These are phyloP conservation scores for Nyssa sinensis DNA, from an alignment of 148 eudicot genomes.

Conservation along the genomic window DNA sequence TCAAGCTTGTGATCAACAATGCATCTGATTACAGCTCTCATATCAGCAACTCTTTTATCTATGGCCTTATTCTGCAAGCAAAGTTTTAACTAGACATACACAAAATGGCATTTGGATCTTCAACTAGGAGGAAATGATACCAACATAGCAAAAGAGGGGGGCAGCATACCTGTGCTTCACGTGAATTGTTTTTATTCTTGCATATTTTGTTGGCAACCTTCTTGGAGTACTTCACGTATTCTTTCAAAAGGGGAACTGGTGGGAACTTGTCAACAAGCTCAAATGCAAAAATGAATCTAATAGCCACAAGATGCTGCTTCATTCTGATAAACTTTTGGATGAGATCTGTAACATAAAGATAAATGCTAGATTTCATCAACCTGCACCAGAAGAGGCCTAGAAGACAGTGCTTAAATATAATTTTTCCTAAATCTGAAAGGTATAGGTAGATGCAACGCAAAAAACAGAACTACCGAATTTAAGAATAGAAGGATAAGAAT, in stretches of 20 bases:
- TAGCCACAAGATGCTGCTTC: slow-evolving; percentile 16
- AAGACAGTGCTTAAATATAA: not conserved
- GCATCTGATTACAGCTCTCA: slow-evolving; percentile 30
- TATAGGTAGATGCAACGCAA: not conserved
- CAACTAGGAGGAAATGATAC: not conserved
- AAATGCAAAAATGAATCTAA: slow-evolving; percentile 8
- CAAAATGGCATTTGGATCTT: not conserved
- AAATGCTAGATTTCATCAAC: not conserved
- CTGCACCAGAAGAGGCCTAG: not conserved
- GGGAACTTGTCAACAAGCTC: slow-evolving; percentile 14
- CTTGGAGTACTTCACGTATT: not conserved
- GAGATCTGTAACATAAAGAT: slow-evolving; percentile 8
- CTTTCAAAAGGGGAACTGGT: slow-evolving; percentile 18
- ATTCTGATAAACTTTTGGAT: slow-evolving; percentile 13
- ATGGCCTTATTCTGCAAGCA: slow-evolving; percentile 27
- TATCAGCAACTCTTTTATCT: slow-evolving; percentile 21
- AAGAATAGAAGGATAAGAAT: not conserved
- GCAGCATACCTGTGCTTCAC: not conserved
- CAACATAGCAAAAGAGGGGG: not conserved
- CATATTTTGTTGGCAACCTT: not conserved
- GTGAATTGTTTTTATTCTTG: not conserved
- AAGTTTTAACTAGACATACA: not conserved
- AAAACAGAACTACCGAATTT: not conserved
- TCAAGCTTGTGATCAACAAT: slow-evolving; percentile 30
- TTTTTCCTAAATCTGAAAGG: not conserved